These are phyloP conservation scores for Kwoniella europaea DNA, from an alignment of 768 basidiomycete genomes.

Conservation along the genomic window DNA sequence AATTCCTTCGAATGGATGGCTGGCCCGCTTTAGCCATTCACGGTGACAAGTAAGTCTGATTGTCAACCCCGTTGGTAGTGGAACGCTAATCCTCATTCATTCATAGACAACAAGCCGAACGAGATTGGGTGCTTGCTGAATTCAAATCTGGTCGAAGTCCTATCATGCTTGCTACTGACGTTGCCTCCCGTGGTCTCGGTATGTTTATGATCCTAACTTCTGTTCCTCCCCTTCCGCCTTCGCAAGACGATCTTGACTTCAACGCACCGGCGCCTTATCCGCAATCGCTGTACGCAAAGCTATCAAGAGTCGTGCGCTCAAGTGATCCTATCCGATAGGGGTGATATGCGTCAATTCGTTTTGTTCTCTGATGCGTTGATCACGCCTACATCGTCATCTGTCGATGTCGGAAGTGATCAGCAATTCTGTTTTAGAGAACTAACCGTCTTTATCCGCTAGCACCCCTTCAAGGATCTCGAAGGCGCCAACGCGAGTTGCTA, in stretches of 20 bases:
- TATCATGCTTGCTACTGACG: constrained; percentile 97
- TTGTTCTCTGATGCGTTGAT: constrained; percentile 22
- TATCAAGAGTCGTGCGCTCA: constrained; percentile 27
- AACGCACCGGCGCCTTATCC: constrained; percentile 22
- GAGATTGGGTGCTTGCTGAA: constrained; percentile 98
- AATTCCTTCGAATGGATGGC: constrained; percentile 88
- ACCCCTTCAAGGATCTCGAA: constrained; percentile 24
- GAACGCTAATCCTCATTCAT: too few species aligned
- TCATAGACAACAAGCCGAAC: constrained; percentile 65
- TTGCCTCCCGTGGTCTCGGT: constrained; percentile 99
- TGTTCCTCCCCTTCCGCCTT: constrained; percentile 12
- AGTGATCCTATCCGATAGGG: constrained; percentile 18
- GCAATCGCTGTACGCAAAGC: constrained; percentile 38
- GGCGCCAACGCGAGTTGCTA: constrained; percentile 32
- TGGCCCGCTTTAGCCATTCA: constrained; percentile 99
- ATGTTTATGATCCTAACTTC: constrained; percentile 62
- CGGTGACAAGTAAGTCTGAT: constrained; percentile 86
- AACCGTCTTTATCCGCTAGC: constrained; percentile 4
- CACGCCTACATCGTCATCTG: constrained; percentile 1
- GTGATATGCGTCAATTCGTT: constrained; percentile 14
- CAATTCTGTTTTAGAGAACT: constrained; percentile 20
- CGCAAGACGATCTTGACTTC: constrained; percentile 27
- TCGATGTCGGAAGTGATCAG: constrained; percentile 9
- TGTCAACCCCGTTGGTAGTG: too few species aligned
- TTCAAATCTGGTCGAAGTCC: constrained; percentile 98